Conservation (phyloP, 2,329 filamentous ascomycete species). For the Epichloe amarillans region DNA sequence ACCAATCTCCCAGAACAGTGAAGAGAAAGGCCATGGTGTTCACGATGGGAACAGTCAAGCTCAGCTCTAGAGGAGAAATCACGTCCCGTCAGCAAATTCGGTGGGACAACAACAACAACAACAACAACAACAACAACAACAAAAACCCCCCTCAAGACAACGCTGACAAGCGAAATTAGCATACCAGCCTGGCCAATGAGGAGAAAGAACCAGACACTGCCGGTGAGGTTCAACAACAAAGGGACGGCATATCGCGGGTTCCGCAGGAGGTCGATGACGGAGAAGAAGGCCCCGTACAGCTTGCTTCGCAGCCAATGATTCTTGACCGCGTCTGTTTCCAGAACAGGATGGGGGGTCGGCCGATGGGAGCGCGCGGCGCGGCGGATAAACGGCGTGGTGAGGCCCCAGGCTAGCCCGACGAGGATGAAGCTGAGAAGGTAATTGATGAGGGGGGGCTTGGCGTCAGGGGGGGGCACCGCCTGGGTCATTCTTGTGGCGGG, state of each 20-base stretch:
- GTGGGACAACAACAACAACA: too few relatives aligned
- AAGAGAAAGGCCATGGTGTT: conserved; percentile 95
- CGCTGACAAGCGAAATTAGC: conserved; percentile 15
- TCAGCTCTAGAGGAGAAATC: conserved; percentile 51
- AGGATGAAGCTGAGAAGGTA: conserved; percentile 83
- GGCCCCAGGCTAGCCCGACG: conserved; percentile 84
- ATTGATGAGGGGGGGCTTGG: conserved; percentile 48
- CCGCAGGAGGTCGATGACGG: conserved; percentile 61
- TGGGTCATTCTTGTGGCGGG: background rate
- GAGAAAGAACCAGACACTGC: conserved; percentile 93
- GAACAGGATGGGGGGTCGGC: conserved; percentile 43
- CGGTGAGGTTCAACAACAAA: conserved; percentile 75
- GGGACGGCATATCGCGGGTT: conserved; percentile 79
- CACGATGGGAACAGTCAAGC: conserved; percentile 85
- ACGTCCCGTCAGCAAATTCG: background rate
- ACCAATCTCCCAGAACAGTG: conserved; percentile 90
- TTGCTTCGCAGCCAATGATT: conserved; percentile 49
- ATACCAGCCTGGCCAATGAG: conserved; percentile 82
- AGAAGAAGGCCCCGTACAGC: conserved; percentile 54
- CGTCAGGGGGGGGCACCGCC: conserved; percentile 6
- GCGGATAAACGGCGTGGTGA: conserved; percentile 87
- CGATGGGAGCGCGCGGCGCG: conserved; percentile 66
- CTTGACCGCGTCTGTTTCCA: conserved; percentile 36
- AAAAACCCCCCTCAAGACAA: background rate
- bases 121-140: background rate